These are phyloP conservation scores for Kodamaea restingae DNA, from an alignment of 805 yeast species.

Conservation along the genomic window DNA sequence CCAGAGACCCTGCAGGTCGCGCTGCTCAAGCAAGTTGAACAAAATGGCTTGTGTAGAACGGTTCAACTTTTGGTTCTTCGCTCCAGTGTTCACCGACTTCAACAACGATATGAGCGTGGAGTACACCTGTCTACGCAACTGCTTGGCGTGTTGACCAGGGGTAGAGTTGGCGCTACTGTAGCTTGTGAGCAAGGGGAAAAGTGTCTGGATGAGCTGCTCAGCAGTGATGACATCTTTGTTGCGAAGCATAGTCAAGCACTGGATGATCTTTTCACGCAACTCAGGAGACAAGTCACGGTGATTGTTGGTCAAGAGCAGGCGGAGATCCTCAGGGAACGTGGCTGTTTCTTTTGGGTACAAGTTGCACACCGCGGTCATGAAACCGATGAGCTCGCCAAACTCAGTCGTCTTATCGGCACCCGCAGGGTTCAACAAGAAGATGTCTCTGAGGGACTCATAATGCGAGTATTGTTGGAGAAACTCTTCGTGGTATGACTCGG, in stretches of 20 bases:
- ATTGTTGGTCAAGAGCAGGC: conserved; percentile 61
- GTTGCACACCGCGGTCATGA: conserved; percentile 84
- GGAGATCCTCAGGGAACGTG: conserved; percentile 77
- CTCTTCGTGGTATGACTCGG: conserved; percentile 90
- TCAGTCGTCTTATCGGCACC: conserved; percentile 56
- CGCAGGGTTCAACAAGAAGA: conserved; percentile 68
- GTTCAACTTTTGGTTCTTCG: conserved; percentile 85
- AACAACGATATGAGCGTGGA: conserved; percentile 71
- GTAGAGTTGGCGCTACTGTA: conserved; percentile 47
- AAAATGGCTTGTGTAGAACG: conserved; percentile 87
- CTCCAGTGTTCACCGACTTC: conserved; percentile 80
- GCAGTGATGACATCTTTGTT: conserved; percentile 78
- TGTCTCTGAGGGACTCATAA: conserved; percentile 85
- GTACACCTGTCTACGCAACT: conserved; percentile 78
- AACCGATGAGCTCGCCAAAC: conserved; percentile 81
- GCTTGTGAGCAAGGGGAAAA: conserved; percentile 78
- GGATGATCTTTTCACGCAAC: conserved; percentile 86
- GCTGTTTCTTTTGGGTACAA: conserved; percentile 89
- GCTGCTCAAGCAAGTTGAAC: conserved; percentile 79
- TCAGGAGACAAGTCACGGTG: conserved; percentile 82
- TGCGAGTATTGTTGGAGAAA: conserved; percentile 90
- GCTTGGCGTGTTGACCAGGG: conserved; percentile 66
- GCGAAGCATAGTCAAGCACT: conserved; percentile 82
- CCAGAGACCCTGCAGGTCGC: conserved; percentile 82
- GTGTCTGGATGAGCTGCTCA: conserved; percentile 75